Evolutionary conservation across 176 grass and related monocot genomes (phyloP).

Genomic region (Luzula sylvatica): DNA sequence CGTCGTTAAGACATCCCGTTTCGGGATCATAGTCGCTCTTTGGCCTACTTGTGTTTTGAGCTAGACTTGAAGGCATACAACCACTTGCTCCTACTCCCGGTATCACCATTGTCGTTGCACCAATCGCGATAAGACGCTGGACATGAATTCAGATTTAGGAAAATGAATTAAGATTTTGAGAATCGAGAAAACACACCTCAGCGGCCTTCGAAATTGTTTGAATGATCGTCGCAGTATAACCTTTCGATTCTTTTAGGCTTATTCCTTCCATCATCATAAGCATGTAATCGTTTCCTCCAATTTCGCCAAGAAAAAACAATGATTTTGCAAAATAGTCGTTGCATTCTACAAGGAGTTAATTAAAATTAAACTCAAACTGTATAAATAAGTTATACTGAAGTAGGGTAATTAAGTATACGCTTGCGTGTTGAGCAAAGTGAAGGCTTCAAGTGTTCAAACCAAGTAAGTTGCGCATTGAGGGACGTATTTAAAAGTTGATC

Average conservation of each 20-base stretch:
- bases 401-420: not conserved
- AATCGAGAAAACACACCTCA: slow-evolving; percentile 1
- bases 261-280: not conserved
- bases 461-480: slow-evolving; percentile 37
- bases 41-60: too few species aligned
- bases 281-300: slow-evolving; percentile 14
- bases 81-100: too few species aligned
- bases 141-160: too few species aligned
- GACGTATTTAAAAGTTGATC: slow-evolving; percentile 27
- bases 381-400: not conserved
- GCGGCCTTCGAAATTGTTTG: not conserved
- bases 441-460: slow-evolving; percentile 47
- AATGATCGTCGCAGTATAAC: slow-evolving; percentile 7
- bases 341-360: not conserved
- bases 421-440: slow-evolving; percentile 2
- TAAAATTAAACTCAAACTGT: not conserved
- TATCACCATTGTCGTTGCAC: too few species aligned
- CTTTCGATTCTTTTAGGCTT: slow-evolving; percentile 5
- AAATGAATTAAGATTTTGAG: not conserved
- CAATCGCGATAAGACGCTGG: too few species aligned
- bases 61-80: too few species aligned
- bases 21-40: too few species aligned
- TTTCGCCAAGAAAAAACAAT: slow-evolving; percentile 12
- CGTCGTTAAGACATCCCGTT: too few species aligned
- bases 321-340: slow-evolving; percentile 1